Evolutionary conservation across 345 rosid species (phyloP).

Genomic region (Physaria fendleri): DNA sequence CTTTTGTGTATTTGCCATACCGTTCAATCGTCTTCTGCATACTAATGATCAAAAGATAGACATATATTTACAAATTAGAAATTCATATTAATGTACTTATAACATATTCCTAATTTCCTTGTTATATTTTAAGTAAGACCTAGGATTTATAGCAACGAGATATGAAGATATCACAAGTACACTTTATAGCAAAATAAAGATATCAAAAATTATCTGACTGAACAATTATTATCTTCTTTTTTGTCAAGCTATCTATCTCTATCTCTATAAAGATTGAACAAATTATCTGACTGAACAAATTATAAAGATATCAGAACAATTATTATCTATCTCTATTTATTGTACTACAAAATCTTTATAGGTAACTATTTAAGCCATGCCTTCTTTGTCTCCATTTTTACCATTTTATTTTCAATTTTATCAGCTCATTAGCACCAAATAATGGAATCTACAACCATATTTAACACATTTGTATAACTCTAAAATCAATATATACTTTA

Average conservation of each 20-base stretch:
- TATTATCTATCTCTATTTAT: not conserved
- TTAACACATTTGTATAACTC: not conserved
- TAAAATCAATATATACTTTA: not conserved
- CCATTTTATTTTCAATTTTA: not conserved
- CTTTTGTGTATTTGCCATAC: constrained; percentile 33
- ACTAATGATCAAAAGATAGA: constrained; percentile 33
- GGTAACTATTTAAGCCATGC: constrained; percentile 26
- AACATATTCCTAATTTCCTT: not conserved
- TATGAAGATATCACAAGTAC: no score
- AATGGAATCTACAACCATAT: not conserved
- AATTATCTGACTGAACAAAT: not conserved
- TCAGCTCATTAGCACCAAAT: not conserved
- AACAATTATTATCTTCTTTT: no score
- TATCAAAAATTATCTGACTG: no score
- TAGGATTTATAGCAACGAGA: not conserved
- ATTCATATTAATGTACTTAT: not conserved
- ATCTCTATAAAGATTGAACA: no score
- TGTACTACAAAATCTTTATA: constrained; percentile 16
- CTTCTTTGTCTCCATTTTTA: no score
- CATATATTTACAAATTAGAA: not conserved
- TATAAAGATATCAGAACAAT: no score
- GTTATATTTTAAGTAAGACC: not conserved
- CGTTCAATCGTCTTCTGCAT: constrained; percentile 47
- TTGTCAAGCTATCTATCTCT: no score
- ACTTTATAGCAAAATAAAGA: no score